Base-by-base conservation (phyloP, 805 yeast genomes). In the Yarrowia sp. region DNA sequence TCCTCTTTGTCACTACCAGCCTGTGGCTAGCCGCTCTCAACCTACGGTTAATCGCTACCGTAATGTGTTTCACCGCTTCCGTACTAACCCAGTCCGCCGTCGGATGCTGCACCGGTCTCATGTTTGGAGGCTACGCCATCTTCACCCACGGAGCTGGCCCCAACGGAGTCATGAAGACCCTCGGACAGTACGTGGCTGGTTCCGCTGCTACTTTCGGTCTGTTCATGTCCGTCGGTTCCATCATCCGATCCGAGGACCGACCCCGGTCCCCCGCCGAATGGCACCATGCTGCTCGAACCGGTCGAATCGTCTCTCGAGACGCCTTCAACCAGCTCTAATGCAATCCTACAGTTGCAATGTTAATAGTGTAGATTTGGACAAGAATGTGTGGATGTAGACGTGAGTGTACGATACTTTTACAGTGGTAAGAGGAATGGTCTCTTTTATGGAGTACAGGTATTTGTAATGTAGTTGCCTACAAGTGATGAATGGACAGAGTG, bases 81-180 rank as follows among this genome's bases (percentile, higher is more conserved):
- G 4, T 55, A 39, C 64, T 58, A 58, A 58, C 64, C 20, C 58
- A 81, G 84, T 81, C 87, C 68, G 85, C 92, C 42, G 93, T 89
- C 42, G 99, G 99, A 71, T 95, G 92, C 10, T 95, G 96, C 75
- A 92, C 94, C 46, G 99, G 99, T 70, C 89, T 94, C 58, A 81
- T 96, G 72, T 95, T 94, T 78, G 99, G 79, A 64, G 97, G 97
- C 30, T 87, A 91, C 75, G 89, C 97, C 69, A 89, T 96, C 72
- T 78, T 92, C 71, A 93, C 92, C 68, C 88, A 90, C 72, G 99
- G 99, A 19, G 95, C 99, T n/a, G 97, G 97, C 14, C 99, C 99
- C 60, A 90, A 91, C 75, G 99, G 99, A 68, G 91, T 91, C 68
- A 90, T 95, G 88, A 88, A 97, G 81, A 94, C 98, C 1, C 81